Percentiles rank a stretch among this genome's conserved stretches.
These are phyloP conservation scores for Phlyctochytrium planicorne DNA, from an alignment of 192 early-diverging fungal species.

Conservation along the genomic window DNA sequence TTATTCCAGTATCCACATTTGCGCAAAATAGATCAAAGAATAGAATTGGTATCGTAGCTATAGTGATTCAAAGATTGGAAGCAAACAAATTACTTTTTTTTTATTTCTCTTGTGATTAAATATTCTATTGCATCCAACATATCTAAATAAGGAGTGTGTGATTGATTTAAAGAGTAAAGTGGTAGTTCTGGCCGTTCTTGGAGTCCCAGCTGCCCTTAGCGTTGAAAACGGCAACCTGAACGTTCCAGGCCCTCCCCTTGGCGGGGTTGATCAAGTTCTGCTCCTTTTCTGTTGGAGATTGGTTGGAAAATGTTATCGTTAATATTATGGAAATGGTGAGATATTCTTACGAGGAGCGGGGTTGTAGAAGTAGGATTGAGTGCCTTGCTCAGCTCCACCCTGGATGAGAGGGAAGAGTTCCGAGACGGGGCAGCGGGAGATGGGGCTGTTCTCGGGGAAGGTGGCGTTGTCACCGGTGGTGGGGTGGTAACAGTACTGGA, in stretches of 20 bases:
- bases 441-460: background rate
- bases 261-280: background rate
- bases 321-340: too few relatives aligned
- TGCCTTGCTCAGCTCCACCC: background rate
- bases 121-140: too few relatives aligned
- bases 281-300: too few relatives aligned
- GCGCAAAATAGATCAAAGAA: too few relatives aligned
- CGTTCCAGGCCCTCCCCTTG: constrained; percentile 12
- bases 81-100: too few relatives aligned
- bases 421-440: background rate
- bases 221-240: constrained; percentile 16
- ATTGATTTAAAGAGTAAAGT: constrained; percentile 11
- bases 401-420: constrained; percentile 5
- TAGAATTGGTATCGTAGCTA: too few relatives aligned
- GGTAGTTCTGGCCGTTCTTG: constrained; percentile 13
- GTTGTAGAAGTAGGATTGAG: constrained; percentile 4
- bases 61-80: too few relatives aligned
- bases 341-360: too few relatives aligned
- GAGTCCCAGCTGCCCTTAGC: constrained; percentile 15
- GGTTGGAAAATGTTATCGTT: too few relatives aligned
- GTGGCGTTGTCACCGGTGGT: constrained; percentile 10
- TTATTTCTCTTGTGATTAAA: too few relatives aligned
- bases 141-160: too few relatives aligned
- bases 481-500: constrained; percentile 11
- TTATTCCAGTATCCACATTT: too few relatives aligned